phyloP scores from a whole-genome alignment of 129 eudicot genomes.

The Flaveria linearis region DNA sequence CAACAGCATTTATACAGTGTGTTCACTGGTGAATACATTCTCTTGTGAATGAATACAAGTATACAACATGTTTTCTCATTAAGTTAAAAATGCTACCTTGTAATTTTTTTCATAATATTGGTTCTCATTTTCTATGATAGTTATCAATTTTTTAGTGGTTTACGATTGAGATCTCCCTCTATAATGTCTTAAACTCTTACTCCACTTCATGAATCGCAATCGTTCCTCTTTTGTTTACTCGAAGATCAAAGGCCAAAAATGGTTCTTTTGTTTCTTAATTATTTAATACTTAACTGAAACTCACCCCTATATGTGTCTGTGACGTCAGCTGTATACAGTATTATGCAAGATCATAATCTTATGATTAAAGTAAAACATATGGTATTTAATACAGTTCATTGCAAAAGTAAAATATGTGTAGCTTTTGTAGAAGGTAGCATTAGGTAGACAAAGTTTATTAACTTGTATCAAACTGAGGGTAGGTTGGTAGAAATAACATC shows the following conservation, averaged over 20 bases:
- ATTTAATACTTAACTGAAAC: background rate
- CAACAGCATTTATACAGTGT: too few species aligned
- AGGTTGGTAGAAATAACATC: background rate
- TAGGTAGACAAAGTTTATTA: background rate
- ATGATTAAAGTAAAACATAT: background rate
- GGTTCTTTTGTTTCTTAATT: background rate
- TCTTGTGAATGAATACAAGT: too few species aligned
- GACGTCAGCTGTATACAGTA: background rate
- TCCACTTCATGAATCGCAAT: too few species aligned
- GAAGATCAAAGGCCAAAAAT: background rate
- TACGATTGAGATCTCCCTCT: too few species aligned
- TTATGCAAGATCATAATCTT: background rate
- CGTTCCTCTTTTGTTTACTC: background rate
- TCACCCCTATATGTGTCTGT: background rate
- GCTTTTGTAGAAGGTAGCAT: background rate
- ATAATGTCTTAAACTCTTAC: too few species aligned
- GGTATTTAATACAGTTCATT: background rate
- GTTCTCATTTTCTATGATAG: too few species aligned
- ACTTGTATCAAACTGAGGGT: background rate
- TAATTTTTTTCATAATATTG: too few species aligned
- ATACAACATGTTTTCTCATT: too few species aligned
- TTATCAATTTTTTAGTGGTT: too few species aligned
- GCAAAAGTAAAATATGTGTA: constrained; percentile 13
- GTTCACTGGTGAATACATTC: too few species aligned
- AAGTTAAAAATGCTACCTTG: too few species aligned